Evolutionary conservation across 2,329 filamentous ascomycete species (phyloP).

Genomic region (Clarireedia hainanense): DNA sequence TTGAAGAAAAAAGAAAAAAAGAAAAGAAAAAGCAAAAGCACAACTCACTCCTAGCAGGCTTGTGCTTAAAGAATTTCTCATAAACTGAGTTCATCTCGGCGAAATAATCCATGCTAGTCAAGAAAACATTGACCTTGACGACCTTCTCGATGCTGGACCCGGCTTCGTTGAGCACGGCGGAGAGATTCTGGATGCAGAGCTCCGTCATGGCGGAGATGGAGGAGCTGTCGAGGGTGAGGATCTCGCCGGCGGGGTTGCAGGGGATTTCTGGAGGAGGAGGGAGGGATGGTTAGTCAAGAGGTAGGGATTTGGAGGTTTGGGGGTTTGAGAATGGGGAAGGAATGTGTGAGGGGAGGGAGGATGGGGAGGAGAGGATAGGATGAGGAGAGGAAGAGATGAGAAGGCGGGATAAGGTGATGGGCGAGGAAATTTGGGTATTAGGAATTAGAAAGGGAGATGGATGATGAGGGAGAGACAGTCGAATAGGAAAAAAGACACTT

Average conservation of each 20-base stretch:
- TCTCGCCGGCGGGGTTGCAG: constrained; percentile 24
- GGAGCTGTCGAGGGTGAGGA: constrained; percentile 40
- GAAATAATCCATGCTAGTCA: constrained; percentile 59
- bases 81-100: constrained; percentile 58
- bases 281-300: constrained; percentile 54
- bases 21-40: background rate
- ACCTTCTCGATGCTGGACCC: constrained; percentile 73
- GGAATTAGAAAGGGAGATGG: too few relatives aligned
- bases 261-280: constrained; percentile 47
- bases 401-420: too few relatives aligned
- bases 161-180: constrained; percentile 76
- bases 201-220: constrained; percentile 58
- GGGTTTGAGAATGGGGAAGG: too few relatives aligned
- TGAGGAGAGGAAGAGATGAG: too few relatives aligned
- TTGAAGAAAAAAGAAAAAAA: background rate
- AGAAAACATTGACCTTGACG: constrained; percentile 87
- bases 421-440: too few relatives aligned
- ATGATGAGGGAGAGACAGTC: background rate
- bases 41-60: constrained; percentile 65
- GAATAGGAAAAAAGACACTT: background rate
- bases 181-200: constrained; percentile 69
- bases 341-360: too few relatives aligned
- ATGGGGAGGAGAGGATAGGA: too few relatives aligned
- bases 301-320: too few relatives aligned
- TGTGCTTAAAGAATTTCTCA: constrained; percentile 74